Percentiles rank a stretch among this genome's conserved stretches.
Evolutionary conservation across 768 basidiomycete species (phyloP).

Genomic region (Hypsizygus marmoreus): DNA sequence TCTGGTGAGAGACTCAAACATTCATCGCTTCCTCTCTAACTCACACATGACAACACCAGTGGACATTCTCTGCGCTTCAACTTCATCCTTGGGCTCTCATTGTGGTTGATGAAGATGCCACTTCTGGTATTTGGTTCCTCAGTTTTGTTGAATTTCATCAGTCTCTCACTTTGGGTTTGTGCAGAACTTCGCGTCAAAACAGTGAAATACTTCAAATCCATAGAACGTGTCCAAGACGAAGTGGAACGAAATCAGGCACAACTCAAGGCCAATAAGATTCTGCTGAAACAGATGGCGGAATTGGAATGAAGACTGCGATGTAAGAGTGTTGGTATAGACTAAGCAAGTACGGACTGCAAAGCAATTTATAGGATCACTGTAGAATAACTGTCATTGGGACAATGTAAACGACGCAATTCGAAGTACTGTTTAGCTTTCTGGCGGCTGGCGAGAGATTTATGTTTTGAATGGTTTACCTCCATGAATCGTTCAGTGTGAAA

Average conservation of each 20-base stretch:
- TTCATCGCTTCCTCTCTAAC: background rate
- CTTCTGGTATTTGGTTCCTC: conserved; percentile 55
- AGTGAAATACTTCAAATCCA: conserved; percentile 90
- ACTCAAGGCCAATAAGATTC: conserved; percentile 44
- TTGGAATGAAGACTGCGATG: conserved; percentile 36
- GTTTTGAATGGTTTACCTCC: conserved; percentile 33
- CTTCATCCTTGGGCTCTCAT: conserved; percentile 88
- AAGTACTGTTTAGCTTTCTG: background rate
- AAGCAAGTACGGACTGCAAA: too few relatives aligned
- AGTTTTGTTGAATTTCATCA: background rate
- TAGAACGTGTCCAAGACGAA: conserved; percentile 84
- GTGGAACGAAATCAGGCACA: conserved; percentile 65
- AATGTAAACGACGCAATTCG: too few relatives aligned
- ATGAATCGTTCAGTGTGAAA: conserved; percentile 38
- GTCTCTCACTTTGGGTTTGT: background rate
- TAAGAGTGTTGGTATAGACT: background rate
- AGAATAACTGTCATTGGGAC: too few relatives aligned
- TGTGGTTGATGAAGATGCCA: conserved; percentile 88
- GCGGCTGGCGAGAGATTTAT: background rate
- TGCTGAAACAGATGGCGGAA: conserved; percentile 42
- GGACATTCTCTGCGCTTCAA: conserved; percentile 86
- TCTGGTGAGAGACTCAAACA: conserved; percentile 49
- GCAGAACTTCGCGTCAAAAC: conserved; percentile 86
- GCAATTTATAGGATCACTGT: too few relatives aligned
- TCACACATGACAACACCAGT: conserved; percentile 35